A percentile compares a stretch with the other conserved stretches of the same genome.
Conservation (phyloP, 2,329 filamentous ascomycete species). For the Phaeosphaeriaceae sp. region DNA sequence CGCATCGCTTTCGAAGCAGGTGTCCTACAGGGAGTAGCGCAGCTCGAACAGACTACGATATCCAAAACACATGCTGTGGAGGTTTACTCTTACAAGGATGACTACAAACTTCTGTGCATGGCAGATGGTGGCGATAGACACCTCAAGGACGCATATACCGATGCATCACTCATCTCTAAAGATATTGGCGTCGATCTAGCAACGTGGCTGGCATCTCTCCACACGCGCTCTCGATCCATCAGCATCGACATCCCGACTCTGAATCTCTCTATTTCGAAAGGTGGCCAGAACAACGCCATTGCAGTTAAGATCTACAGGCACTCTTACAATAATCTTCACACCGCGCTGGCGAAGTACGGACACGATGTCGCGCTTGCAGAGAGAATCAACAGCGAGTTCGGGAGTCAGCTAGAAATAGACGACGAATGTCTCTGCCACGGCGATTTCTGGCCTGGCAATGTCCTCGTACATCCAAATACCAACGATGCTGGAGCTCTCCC, state of each 20-base stretch:
- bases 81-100: slow-evolving; percentile 32
- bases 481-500: background rate
- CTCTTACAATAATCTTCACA: slow-evolving; percentile 36
- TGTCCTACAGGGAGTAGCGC: slow-evolving; percentile 26
- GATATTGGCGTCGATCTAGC: slow-evolving; percentile 35
- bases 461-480: slow-evolving; percentile 30
- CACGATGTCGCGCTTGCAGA: slow-evolving; percentile 32
- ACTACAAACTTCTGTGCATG: slow-evolving; percentile 38
- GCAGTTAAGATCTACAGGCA: slow-evolving; percentile 37
- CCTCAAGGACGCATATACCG: slow-evolving; percentile 42
- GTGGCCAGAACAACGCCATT: slow-evolving; percentile 33
- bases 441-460: slow-evolving; percentile 50
- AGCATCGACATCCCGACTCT: background rate
- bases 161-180: slow-evolving; percentile 23
- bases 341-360: slow-evolving; percentile 27
- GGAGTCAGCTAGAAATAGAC: slow-evolving; percentile 32
- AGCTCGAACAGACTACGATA: slow-evolving; percentile 1
- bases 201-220: slow-evolving; percentile 43
- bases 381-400: slow-evolving; percentile 37
- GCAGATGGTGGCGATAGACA: slow-evolving; percentile 37
- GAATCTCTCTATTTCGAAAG: slow-evolving; percentile 13
- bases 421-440: slow-evolving; percentile 47
- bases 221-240: slow-evolving; percentile 15
- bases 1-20: slow-evolving; percentile 47
- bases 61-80: slow-evolving; percentile 24